Percentiles rank a stretch among this genome's conserved stretches.
phyloP scores from a whole-genome alignment of 768 basidiomycete species.

The Rhodocollybia butyracea region DNA sequence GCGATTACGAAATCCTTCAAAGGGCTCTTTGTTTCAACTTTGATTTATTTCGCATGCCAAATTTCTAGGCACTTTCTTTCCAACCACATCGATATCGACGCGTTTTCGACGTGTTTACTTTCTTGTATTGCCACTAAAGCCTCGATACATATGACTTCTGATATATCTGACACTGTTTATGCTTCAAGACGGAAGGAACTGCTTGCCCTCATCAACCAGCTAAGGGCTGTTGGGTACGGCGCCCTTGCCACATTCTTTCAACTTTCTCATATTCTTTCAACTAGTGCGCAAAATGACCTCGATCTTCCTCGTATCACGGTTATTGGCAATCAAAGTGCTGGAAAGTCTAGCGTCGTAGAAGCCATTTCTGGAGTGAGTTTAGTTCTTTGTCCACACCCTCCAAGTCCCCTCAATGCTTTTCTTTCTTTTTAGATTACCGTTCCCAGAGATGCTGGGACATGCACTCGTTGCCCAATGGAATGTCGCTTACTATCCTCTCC shows the following conservation, averaged over 20 bases:
- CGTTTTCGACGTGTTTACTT: background rate
- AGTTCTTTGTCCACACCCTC: background rate
- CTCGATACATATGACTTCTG: constrained; percentile 1
- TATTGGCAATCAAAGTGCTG: constrained; percentile 52
- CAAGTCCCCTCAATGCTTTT: background rate
- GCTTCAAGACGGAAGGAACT: constrained; percentile 27
- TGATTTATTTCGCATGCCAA: too few species aligned
- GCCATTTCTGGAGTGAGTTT: constrained; percentile 42
- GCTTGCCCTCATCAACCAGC: constrained; percentile 25
- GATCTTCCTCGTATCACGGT: constrained; percentile 49
- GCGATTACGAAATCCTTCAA: too few species aligned
- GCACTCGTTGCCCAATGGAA: constrained; percentile 40
- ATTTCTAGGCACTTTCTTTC: too few species aligned
- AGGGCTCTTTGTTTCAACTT: too few species aligned
- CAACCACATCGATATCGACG: too few species aligned
- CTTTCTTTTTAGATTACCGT: constrained; percentile 45
- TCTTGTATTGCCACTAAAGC: background rate
- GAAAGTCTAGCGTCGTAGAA: constrained; percentile 46
- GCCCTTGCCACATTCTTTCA: background rate
- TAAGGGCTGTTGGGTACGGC: constrained; percentile 30
- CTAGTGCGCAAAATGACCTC: constrained; percentile 39
- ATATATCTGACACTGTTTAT: constrained; percentile 13
- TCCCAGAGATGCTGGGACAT: constrained; percentile 46
- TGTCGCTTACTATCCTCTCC: constrained; percentile 25
- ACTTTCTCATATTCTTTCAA: background rate